Evolutionary conservation across 2,329 filamentous ascomycete species (phyloP).

Genomic region (Coniochaeta prunicola): DNA sequence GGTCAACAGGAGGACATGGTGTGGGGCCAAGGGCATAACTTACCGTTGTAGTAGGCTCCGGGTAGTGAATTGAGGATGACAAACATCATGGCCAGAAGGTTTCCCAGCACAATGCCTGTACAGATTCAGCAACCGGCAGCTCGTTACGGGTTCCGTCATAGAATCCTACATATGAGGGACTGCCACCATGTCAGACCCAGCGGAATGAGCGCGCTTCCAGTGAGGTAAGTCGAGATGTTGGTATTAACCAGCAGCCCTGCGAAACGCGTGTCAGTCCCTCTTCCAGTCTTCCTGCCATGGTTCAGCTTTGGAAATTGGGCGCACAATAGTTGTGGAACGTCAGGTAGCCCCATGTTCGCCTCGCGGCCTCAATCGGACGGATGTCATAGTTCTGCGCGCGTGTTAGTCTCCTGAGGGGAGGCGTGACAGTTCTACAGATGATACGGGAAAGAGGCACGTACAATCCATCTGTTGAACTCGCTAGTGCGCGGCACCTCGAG

Average conservation of each 20-base stretch:
- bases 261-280: background rate
- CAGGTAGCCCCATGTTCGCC: slow-evolving; percentile 33
- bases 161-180: slow-evolving; percentile 28
- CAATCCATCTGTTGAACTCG: slow-evolving; percentile 5
- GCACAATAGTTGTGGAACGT: slow-evolving; percentile 38
- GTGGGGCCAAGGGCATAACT: slow-evolving; percentile 4
- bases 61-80: slow-evolving; percentile 35
- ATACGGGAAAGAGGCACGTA: background rate
- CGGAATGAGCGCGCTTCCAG: slow-evolving; percentile 32
- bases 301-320: background rate
- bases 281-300: background rate
- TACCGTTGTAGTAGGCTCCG: slow-evolving; percentile 33
- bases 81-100: slow-evolving; percentile 28
- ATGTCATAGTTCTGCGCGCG: slow-evolving; percentile 38
- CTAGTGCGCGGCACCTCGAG: slow-evolving; percentile 4
- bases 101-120: slow-evolving; percentile 27
- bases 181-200: slow-evolving; percentile 34
- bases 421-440: background rate
- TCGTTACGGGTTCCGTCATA: background rate
- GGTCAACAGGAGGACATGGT: background rate
- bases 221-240: slow-evolving; percentile 33
- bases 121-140: background rate
- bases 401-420: background rate
- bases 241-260: slow-evolving; percentile 39
- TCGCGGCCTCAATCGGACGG: slow-evolving; percentile 33